Evolutionary conservation across 129 eudicot species (phyloP), one percentile per base, ranked within the genome.

Genomic region (Daucus carota): DNA sequence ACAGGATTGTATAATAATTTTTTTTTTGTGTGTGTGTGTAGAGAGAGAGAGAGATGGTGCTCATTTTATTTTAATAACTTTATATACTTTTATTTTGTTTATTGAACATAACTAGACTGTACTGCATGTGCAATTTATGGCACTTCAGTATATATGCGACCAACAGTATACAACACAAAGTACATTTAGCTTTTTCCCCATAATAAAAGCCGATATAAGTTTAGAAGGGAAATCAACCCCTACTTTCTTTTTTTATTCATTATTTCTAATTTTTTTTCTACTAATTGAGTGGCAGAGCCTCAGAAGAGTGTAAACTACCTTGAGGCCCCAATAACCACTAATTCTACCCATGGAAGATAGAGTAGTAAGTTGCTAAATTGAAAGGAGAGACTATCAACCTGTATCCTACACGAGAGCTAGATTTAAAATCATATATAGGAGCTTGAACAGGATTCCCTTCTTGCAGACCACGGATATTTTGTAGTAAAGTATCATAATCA

Each of bases 341-440:
- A 73, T 47, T 9, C 26, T 33, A 73, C 24, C 40, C 20, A 80
- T 15, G 41, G 22, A 26, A 52, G 26, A 45, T 63, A 42, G 16
- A 75, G 46, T 24, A 76, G 45, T 41, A 17, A 57, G 12, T 57
- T 62, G 45, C 72, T 29, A 6, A 26, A 6, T 54, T 10, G 24
- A 33, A 47, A 79, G 66, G 44, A 36, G 72, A 66, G 77, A 72
- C 34, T 44, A 72, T 36, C 3, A 72, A 93, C 98, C 92, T 93
- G 90, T 91, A 95, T 75, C 99, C 99, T 60, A 84, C n/a, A 34
- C 99, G 91, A 54, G 94, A 84, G 81, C 99, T 95, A 57, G 97
- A 80, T 81, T 95, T 95, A 78, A 91, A 95, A 81, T 95, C 99
- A 81, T 95, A 95, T 16, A 95, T 85, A 16, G 99, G 99, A 73